A percentile compares a stretch with the other conserved stretches of the same genome.
Evolutionary conservation across 345 rosid genomes (phyloP).

Genomic region (Nasturtium officinale): DNA sequence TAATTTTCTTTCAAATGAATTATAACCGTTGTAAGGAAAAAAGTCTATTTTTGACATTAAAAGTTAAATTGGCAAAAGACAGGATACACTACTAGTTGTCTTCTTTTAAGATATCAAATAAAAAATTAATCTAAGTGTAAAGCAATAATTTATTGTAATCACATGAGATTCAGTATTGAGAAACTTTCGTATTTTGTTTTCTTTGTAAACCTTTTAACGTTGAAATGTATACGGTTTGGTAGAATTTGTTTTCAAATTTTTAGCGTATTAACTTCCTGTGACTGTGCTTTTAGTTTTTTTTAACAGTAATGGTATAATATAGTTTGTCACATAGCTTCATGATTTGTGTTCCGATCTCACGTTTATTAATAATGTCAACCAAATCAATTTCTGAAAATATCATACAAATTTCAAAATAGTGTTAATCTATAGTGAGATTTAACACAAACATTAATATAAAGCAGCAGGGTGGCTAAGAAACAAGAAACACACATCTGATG

Average conservation of each 20-base stretch:
- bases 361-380: not conserved
- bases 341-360: slow-evolving; percentile 1
- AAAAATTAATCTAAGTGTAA: not conserved
- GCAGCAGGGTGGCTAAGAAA: not conserved
- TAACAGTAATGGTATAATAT: not conserved
- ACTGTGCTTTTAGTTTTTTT: not conserved
- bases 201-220: too few species aligned
- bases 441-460: too few species aligned
- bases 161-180: slow-evolving; percentile 6
- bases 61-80: not conserved
- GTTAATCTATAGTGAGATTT: too few species aligned
- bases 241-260: not conserved
- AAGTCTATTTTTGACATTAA: not conserved
- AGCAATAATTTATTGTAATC: slow-evolving; percentile 18
- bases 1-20: not conserved
- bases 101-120: slow-evolving; percentile 15
- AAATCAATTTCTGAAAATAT: not conserved
- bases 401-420: too few species aligned
- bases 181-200: not conserved
- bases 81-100: not conserved
- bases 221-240: not conserved
- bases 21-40: not conserved
- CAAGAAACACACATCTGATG: too few species aligned
- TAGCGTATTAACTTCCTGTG: not conserved
- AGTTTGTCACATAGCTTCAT: not conserved